Evolutionary conservation across 2,329 filamentous ascomycete genomes (phyloP), one percentile per base, ranked within the genome.

Genomic region (Ramularia endophylla): DNA sequence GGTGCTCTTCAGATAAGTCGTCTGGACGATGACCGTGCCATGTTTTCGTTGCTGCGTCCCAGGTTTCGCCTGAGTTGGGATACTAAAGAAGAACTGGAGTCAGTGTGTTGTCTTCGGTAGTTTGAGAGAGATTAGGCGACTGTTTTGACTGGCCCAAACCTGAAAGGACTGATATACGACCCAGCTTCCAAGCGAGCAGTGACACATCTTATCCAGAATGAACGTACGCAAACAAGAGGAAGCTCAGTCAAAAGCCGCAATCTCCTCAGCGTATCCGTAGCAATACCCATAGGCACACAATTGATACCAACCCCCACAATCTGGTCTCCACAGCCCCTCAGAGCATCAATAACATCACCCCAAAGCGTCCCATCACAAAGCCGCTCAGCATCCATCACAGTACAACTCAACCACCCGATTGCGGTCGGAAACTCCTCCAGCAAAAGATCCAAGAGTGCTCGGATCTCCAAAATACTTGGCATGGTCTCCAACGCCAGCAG

Each of bases 21-120:
- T 50, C 47, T 8, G 51, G 43, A 15, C 47, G 42, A 18, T 40
- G 18, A 7, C 60, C 58, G 29, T 50, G 44, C 61, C 61, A 64
- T 16, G 47, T 54, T 38, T 68, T 60, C 8, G 53, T 62, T 38
- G 52, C 53, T 4, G 68, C 66, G 54, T 72, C 65, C 62, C 65
- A 73, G 18, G 54, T 53, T 52, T 72, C 70, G 2, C 70, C 70
- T 3, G 67, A 70, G 37, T 73, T 72, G 0, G 69, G 67, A 53
- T 72, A 72, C 22, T 25, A 25, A 11, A 25, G n/a, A 25, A 6
- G 22, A 25, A 6, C 6, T 25, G 22, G 22, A 25, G 22, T 38
- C 47, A 52, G 15, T 15, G 27, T 13, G 16, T 12, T 35, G 5
- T 12, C 17, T 15, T 5, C 8, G 11, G 8, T 30, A 16, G 16